Evolutionary conservation across 2,329 filamentous ascomycete genomes (phyloP).

Genomic region (Atkinsonella texensis): DNA sequence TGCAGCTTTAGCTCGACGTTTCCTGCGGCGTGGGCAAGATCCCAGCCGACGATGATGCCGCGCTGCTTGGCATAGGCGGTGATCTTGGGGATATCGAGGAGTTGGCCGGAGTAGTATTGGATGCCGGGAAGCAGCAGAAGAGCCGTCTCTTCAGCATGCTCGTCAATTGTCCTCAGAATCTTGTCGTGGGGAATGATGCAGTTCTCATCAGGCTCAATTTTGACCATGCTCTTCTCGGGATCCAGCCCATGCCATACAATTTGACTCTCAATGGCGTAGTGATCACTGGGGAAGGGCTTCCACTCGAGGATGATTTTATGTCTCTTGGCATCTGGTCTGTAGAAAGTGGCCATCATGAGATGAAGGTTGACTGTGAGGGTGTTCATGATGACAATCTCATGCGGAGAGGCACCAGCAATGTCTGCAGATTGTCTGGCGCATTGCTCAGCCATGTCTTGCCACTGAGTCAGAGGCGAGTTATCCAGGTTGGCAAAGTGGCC

Average conservation of each 20-base stretch:
- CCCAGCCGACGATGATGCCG: conserved; percentile 71
- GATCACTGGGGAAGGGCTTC: conserved; percentile 79
- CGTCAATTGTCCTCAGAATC: conserved; percentile 61
- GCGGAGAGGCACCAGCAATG: conserved; percentile 59
- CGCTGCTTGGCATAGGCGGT: conserved; percentile 62
- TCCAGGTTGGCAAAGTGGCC: conserved; percentile 66
- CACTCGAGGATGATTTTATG: conserved; percentile 84
- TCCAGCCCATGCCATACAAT: conserved; percentile 58
- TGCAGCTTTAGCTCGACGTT: conserved; percentile 72
- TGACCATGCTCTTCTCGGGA: conserved; percentile 56
- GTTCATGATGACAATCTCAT: conserved; percentile 80
- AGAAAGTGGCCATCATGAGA: conserved; percentile 75
- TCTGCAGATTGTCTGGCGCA: conserved; percentile 58
- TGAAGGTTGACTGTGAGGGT: conserved; percentile 75
- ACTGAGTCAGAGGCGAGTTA: conserved; percentile 56
- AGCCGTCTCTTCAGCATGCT: conserved; percentile 60
- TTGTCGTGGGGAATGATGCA: conserved; percentile 57
- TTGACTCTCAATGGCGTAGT: conserved; percentile 79
- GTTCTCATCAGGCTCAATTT: conserved; percentile 52
- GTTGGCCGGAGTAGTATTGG: conserved; percentile 86
- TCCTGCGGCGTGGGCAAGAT: conserved; percentile 75
- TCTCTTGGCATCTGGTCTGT: conserved; percentile 48
- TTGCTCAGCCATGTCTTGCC: conserved; percentile 68
- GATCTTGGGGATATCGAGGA: conserved; percentile 71
- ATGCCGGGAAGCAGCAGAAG: conserved; percentile 74